phyloP scores from a whole-genome alignment of 2,329 filamentous ascomycete genomes.

The Alternaria angustiovoidea region DNA sequence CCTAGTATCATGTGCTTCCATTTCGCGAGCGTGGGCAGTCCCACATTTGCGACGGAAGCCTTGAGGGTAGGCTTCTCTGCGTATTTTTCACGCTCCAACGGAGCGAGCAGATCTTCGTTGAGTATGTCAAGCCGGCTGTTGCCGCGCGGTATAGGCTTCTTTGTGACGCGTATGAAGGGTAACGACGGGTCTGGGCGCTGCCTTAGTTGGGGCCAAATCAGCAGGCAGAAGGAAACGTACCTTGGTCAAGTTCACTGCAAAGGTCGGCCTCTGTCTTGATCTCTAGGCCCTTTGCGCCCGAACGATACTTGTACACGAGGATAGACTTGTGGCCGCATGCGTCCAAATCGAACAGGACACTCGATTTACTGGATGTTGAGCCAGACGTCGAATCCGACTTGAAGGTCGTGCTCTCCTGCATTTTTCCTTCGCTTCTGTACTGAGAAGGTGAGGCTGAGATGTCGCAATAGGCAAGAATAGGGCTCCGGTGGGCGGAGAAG shows the following conservation, averaged over 20 bases:
- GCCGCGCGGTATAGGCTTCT: constrained; percentile 56
- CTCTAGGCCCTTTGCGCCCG: constrained; percentile 49
- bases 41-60: constrained; percentile 57
- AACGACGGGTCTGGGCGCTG: constrained; percentile 51
- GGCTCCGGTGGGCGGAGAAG: constrained; percentile 14
- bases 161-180: constrained; percentile 54
- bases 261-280: constrained; percentile 56
- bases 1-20: constrained; percentile 57
- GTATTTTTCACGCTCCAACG: constrained; percentile 48
- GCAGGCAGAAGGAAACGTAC: constrained; percentile 29
- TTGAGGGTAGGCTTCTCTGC: constrained; percentile 57
- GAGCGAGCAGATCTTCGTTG: constrained; percentile 54
- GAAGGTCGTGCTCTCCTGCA: constrained; percentile 50
- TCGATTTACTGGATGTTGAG: constrained; percentile 47
- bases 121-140: constrained; percentile 57
- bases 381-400: constrained; percentile 54
- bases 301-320: constrained; percentile 57
- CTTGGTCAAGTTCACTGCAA: constrained; percentile 49
- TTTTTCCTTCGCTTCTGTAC: constrained; percentile 11
- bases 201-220: not conserved
- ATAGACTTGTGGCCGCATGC: constrained; percentile 54
- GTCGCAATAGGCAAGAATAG: constrained; percentile 24
- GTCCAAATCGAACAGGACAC: constrained; percentile 55
- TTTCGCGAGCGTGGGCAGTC: constrained; percentile 55
- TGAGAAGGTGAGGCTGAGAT: constrained; percentile 39